A percentile compares a stretch with the other conserved stretches of the same genome.
Evolutionary conservation across 2,329 filamentous ascomycete species (phyloP).

Genomic region (Neodidymelliopsis sp.): DNA sequence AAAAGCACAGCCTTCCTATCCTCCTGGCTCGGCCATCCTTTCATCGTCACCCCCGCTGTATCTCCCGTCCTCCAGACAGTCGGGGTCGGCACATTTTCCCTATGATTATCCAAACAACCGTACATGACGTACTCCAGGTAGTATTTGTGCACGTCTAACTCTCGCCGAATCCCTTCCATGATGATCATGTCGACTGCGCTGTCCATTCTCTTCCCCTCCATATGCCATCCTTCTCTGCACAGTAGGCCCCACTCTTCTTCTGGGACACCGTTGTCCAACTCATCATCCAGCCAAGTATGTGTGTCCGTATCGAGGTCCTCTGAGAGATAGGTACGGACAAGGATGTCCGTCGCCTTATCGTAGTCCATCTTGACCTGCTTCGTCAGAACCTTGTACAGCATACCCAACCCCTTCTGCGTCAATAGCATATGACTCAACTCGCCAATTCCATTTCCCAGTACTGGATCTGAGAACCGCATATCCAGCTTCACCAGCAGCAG

Average conservation of each 20-base stretch:
- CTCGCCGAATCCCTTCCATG: constrained; percentile 62
- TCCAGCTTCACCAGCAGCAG: constrained; percentile 76
- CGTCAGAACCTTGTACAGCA: constrained; percentile 53
- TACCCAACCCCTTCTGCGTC: constrained; percentile 59
- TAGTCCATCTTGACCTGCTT: constrained; percentile 58
- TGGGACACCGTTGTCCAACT: constrained; percentile 29
- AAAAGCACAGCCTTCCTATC: background rate
- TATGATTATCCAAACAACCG: constrained; percentile 64
- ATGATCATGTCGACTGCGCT: constrained; percentile 46
- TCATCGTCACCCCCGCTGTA: constrained; percentile 18
- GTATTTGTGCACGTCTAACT: constrained; percentile 62
- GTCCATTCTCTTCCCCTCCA: constrained; percentile 65
- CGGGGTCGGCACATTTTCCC: constrained; percentile 59
- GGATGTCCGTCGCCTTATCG: constrained; percentile 20
- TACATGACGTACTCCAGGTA: constrained; percentile 67
- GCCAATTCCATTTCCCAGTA: constrained; percentile 59
- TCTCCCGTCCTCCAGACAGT: constrained; percentile 61
- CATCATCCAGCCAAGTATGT: constrained; percentile 33
- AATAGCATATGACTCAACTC: constrained; percentile 57
- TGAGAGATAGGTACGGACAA: constrained; percentile 29
- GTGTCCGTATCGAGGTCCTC: constrained; percentile 30
- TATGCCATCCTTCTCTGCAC: constrained; percentile 53
- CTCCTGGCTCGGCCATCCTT: constrained; percentile 5
- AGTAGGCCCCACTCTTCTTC: constrained; percentile 47
- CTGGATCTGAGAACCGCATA: constrained; percentile 72